A percentile compares a stretch with the other conserved stretches of the same genome.
Conservation (phyloP, 192 early-diverging fungal species). For the Coemansia sp. region DNA sequence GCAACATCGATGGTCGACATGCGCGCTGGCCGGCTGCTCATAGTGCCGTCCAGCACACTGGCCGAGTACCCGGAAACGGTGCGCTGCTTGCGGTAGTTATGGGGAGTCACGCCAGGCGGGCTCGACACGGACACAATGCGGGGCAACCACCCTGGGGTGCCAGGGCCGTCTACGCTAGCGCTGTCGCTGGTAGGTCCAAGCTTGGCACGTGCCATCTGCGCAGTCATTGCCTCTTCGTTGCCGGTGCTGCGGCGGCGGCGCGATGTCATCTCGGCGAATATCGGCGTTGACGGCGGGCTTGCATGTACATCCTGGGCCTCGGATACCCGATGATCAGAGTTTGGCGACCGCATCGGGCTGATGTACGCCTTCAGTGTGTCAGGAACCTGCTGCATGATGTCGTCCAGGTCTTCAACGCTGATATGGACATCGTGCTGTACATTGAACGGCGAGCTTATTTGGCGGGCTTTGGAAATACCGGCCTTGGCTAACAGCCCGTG, state of each 20-base stretch:
- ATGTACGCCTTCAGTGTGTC: slow-evolving; percentile 43
- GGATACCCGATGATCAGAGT: slow-evolving; percentile 15
- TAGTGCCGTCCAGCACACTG: slow-evolving; percentile 6
- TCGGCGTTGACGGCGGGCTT: slow-evolving; percentile 29
- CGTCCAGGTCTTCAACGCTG: slow-evolving; percentile 54
- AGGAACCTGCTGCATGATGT: slow-evolving; percentile 46
- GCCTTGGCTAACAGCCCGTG: slow-evolving; percentile 50
- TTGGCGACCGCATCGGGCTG: slow-evolving; percentile 34
- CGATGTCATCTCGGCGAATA: slow-evolving; percentile 36
- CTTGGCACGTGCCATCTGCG: slow-evolving; percentile 23
- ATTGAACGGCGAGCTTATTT: slow-evolving; percentile 54
- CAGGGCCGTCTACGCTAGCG: slow-evolving; percentile 11
- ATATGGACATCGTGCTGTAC: slow-evolving; percentile 54
- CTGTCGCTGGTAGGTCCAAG: not conserved
- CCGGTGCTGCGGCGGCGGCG: slow-evolving; percentile 31
- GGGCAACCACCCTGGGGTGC: slow-evolving; percentile 43
- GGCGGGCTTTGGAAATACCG: slow-evolving; percentile 32
- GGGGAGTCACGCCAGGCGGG: slow-evolving; percentile 13
- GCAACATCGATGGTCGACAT: slow-evolving; percentile 15
- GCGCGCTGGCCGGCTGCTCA: slow-evolving; percentile 8
- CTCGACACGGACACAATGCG: slow-evolving; percentile 45
- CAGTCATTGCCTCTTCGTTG: slow-evolving; percentile 14
- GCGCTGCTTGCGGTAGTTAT: slow-evolving; percentile 26
- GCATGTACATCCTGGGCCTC: slow-evolving; percentile 9
- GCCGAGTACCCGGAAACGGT: slow-evolving; percentile 21